phyloP scores from a whole-genome alignment of 2,329 filamentous ascomycete genomes.

The Penicillium sp. region DNA sequence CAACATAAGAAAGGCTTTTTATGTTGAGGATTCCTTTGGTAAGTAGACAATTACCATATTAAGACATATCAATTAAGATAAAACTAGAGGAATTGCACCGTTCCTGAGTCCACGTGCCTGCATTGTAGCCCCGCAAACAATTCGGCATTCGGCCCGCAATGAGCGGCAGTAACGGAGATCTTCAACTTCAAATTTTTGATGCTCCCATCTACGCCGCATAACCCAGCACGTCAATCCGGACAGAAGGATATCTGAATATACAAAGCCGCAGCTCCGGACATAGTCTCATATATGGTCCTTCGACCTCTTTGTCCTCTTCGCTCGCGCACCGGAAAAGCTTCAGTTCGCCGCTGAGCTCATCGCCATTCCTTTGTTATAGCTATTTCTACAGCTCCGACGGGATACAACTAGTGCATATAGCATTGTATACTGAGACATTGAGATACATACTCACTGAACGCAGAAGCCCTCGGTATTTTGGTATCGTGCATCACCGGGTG shows the following conservation, averaged over 20 bases:
- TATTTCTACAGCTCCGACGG: not conserved
- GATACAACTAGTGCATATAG: not conserved
- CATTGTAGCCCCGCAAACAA: not conserved
- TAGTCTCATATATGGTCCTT: slow-evolving; percentile 1
- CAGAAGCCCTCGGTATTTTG: not conserved
- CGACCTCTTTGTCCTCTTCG: not conserved
- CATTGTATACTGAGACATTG: not conserved
- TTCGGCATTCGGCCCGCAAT: slow-evolving; percentile 1
- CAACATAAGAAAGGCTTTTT: not conserved
- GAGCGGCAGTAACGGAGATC: slow-evolving; percentile 4
- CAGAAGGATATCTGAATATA: slow-evolving; percentile 18
- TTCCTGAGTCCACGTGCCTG: not conserved
- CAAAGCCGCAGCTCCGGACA: slow-evolving; percentile 1
- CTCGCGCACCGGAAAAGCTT: not conserved
- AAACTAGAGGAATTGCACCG: not conserved
- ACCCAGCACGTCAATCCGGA: slow-evolving; percentile 35
- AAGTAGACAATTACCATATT: too few relatives aligned
- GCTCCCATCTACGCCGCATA: slow-evolving; percentile 45
- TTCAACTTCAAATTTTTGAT: slow-evolving; percentile 24
- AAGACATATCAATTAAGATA: too few relatives aligned
- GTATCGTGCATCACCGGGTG: not conserved
- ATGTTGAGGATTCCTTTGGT: not conserved
- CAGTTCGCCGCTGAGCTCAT: slow-evolving; percentile 3
- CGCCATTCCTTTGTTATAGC: not conserved
- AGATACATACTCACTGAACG: not conserved